Evolutionary conservation across 169 alveolate genomes (phyloP), one percentile per base, ranked within the genome.

Genomic region (Eimeria acervulina): DNA sequence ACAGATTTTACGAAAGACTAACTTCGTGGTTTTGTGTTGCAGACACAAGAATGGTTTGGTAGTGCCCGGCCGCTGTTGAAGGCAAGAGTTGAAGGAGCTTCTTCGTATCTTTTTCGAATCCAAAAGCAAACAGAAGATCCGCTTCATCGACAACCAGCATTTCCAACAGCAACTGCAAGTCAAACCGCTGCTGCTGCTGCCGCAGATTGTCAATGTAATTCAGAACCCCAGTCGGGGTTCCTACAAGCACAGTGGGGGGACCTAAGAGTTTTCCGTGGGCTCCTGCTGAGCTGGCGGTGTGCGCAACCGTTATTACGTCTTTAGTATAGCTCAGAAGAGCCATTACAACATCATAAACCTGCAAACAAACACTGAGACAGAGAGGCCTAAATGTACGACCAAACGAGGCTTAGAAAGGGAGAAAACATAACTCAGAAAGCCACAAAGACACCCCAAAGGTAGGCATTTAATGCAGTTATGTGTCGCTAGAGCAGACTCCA

Each of bases 21-120:
- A 95, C 97, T 76, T 93, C 96, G 19, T 93, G 95, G 83, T 93
- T 96, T 33, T 94, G 96, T 3, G 97, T 96, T 26, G 97, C 97
- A 36, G 96, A 94, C 31, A 84, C 70, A 12, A 96, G 95, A 17
- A 96, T 88, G 38, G 93, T 40, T 44, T 96, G 96, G 93, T 88
- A 93, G 85, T 89, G 95, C 21, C 93, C 47, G 26, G 93, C 59
- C 31, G 95, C 76, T 17, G 97, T 76, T 15, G 91, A 36, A 0
- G 97, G 97, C 31, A 96, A 95, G 31, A 33, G 61, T 68, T 81
- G 93, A 36, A 83, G 83, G 28, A 95, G 95, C 44, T 38, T 26
- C 91, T n/a, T 55, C 63, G 95, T 87, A 28, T 94, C 97, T n/a
- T 59, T 88, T 36, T 88, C 96, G 61, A 81, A 96, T 23, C 97